Evolutionary conservation across 1,139 yeast genomes (phyloP).

Genomic region (Suhomyces maxii): DNA sequence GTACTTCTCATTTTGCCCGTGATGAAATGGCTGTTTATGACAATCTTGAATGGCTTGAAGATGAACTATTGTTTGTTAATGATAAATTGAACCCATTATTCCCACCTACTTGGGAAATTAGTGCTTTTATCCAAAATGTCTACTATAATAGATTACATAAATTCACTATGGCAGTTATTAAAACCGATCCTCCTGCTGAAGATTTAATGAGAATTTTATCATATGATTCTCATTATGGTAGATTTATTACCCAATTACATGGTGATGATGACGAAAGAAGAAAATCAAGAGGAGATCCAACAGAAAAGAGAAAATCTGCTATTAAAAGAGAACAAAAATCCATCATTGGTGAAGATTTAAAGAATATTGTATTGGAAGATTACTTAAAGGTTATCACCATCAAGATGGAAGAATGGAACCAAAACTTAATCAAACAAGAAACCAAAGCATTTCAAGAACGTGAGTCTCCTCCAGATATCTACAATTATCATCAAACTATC

Average conservation of each 20-base stretch:
- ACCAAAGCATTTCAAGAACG: slow-evolving; percentile 61
- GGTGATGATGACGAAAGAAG: slow-evolving; percentile 8
- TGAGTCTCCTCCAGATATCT: slow-evolving; percentile 66
- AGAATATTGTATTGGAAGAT: slow-evolving; percentile 62
- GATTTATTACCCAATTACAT: slow-evolving; percentile 32
- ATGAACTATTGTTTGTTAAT: slow-evolving; percentile 68
- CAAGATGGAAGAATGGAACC: slow-evolving; percentile 83
- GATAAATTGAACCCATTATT: slow-evolving; percentile 63
- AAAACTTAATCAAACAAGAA: slow-evolving; percentile 64
- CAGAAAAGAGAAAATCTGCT: slow-evolving; percentile 37
- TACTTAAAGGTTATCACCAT: slow-evolving; percentile 65
- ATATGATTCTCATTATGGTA: slow-evolving; percentile 68
- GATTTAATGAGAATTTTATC: slow-evolving; percentile 65
- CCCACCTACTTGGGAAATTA: slow-evolving; percentile 69
- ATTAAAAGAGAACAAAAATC: slow-evolving; percentile 44
- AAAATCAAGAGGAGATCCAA: slow-evolving; percentile 2
- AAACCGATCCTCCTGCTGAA: slow-evolving; percentile 72
- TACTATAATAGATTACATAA: slow-evolving; percentile 70
- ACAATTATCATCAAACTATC: slow-evolving; percentile 39
- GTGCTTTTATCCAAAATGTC: slow-evolving; percentile 58
- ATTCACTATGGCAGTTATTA: slow-evolving; percentile 61
- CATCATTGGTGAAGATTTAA: slow-evolving; percentile 70
- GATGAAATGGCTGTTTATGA: slow-evolving; percentile 63
- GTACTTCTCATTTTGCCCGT: slow-evolving; percentile 55
- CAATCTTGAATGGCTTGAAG: slow-evolving; percentile 80